Evolutionary conservation across 202 grass and related monocot species (phyloP).

Genomic region (Digitaria exilis): DNA sequence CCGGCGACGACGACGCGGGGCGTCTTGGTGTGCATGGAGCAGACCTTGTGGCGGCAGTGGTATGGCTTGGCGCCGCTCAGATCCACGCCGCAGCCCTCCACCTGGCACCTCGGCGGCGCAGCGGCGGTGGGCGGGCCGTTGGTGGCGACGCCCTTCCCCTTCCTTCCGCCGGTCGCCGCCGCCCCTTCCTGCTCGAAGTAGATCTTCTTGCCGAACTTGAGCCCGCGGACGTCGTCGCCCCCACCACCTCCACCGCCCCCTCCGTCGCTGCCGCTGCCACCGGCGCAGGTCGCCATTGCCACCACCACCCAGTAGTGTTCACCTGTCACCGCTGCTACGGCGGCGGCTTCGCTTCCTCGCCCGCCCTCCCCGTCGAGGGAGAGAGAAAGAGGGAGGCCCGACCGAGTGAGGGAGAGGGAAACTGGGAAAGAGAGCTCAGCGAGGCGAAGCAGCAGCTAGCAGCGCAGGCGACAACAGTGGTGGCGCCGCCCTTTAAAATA

Average conservation of each 20-base stretch:
- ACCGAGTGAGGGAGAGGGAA: background rate
- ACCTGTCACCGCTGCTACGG: background rate
- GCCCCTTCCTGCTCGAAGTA: slow-evolving; percentile 83
- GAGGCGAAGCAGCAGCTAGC: too few species aligned
- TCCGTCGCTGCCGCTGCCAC: slow-evolving; percentile 5
- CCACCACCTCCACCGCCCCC: background rate
- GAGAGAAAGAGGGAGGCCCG: background rate
- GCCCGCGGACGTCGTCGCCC: slow-evolving; percentile 53
- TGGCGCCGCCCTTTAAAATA: slow-evolving; percentile 52
- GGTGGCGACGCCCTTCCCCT: slow-evolving; percentile 14
- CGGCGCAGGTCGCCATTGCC: slow-evolving; percentile 44
- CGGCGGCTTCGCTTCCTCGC: slow-evolving; percentile 1
- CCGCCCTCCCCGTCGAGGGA: background rate
- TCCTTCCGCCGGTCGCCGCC: background rate
- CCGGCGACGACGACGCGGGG: slow-evolving; percentile 84
- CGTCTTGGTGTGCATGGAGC: slow-evolving; percentile 79
- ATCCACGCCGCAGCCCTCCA: slow-evolving; percentile 95
- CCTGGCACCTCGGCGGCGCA: slow-evolving; percentile 83
- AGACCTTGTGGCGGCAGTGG: slow-evolving; percentile 98
- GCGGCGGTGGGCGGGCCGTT: slow-evolving; percentile 14
- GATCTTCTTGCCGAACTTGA: slow-evolving; percentile 86
- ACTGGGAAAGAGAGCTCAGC: background rate
- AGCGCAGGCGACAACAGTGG: slow-evolving; percentile 40
- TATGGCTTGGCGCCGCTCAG: slow-evolving; percentile 79
- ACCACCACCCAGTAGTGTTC: background rate